Percentiles rank a stretch among this genome's conserved stretches.
phyloP scores from a whole-genome alignment of 371 early-diverging fungal genomes.

The Zancudomyces culisetae region DNA sequence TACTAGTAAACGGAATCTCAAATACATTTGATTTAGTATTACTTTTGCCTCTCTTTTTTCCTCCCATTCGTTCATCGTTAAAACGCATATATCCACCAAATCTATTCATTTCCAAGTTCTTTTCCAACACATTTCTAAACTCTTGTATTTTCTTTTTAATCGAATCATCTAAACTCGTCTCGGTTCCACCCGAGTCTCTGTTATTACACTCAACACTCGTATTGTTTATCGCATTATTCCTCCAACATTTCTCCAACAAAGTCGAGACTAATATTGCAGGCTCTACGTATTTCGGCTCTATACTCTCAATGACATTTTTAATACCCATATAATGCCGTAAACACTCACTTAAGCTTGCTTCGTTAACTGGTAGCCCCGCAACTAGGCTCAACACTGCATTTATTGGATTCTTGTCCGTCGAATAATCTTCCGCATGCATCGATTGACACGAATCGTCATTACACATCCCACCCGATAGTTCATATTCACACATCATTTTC shows the following conservation, averaged over 20 bases:
- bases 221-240: too few relatives aligned
- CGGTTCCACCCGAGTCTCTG: too few relatives aligned
- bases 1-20: too few relatives aligned
- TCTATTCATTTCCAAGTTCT: too few relatives aligned
- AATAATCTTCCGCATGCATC: not conserved
- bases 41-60: too few relatives aligned
- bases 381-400: not conserved
- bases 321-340: not conserved
- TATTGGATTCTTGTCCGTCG: not conserved
- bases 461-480: not conserved
- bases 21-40: too few relatives aligned
- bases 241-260: not conserved
- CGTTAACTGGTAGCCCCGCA: not conserved
- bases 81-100: too few relatives aligned
- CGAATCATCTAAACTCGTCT: too few relatives aligned
- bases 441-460: not conserved
- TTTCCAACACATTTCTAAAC: too few relatives aligned
- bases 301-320: not conserved
- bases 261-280: not conserved
- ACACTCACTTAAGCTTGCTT: not conserved
- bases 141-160: too few relatives aligned
- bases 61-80: too few relatives aligned
- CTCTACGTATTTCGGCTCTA: not conserved
- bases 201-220: too few relatives aligned
- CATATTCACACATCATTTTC: not conserved